Percentiles rank a stretch among this genome's conserved stretches.
Evolutionary conservation across 2,329 filamentous ascomycete genomes (phyloP).

Genomic region (Xylaria arbuscula): DNA sequence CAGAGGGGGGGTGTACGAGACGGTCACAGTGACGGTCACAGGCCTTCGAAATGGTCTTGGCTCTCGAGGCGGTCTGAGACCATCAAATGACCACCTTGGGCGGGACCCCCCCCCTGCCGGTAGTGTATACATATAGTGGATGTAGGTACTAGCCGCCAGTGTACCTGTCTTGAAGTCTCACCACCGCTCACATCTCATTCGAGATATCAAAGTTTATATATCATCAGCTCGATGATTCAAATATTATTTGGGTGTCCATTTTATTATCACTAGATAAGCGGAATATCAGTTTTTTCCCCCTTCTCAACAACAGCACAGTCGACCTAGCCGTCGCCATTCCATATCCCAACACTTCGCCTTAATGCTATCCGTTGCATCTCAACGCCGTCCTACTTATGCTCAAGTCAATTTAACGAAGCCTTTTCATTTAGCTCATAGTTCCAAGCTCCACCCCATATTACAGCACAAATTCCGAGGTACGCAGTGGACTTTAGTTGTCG

Average conservation of each 20-base stretch:
- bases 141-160: too few relatives aligned
- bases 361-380: neutral
- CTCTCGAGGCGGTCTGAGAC: too few relatives aligned
- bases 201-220: neutral
- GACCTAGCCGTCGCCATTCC: neutral
- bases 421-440: neutral
- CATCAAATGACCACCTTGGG: too few relatives aligned
- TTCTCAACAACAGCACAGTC: neutral
- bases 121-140: too few relatives aligned
- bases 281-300: neutral
- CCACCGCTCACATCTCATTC: neutral
- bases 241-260: neutral
- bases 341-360: neutral
- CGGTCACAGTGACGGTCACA: too few relatives aligned
- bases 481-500: conserved; percentile 53
- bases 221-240: neutral
- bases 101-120: too few relatives aligned
- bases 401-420: neutral
- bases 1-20: too few relatives aligned
- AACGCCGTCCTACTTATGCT: conserved; percentile 1
- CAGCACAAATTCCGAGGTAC: neutral
- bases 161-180: too few relatives aligned
- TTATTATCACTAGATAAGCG: conserved; percentile 4
- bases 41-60: too few relatives aligned
- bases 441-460: neutral